Percentiles rank a stretch among this genome's conserved stretches.
Conservation (phyloP, 495 filamentous ascomycete genomes). For the Penicillium argentinense region DNA sequence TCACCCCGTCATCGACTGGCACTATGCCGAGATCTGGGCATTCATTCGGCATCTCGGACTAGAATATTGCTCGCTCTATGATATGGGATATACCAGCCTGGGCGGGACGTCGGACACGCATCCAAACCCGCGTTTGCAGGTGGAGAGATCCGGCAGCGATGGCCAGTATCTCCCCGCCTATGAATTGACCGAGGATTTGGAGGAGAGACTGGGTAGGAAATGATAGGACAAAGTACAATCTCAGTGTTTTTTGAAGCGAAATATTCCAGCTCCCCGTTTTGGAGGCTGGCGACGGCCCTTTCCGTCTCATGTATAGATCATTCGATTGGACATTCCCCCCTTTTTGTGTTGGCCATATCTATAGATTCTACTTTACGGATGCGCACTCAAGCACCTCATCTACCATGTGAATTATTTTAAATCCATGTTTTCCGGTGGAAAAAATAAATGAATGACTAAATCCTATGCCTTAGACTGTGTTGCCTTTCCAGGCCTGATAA, state of each 20-base stretch:
- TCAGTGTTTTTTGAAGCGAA: too few relatives aligned
- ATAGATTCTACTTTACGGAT: conserved; percentile 17
- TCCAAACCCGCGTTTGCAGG: conserved; percentile 76
- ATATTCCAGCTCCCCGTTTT: neutral
- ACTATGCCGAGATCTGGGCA: conserved; percentile 92
- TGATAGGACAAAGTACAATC: conserved; percentile 29
- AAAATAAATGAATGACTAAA: too few relatives aligned
- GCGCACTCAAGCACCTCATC: neutral
- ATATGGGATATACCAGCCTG: conserved; percentile 80
- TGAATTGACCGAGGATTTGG: conserved; percentile 77
- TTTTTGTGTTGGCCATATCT: conserved; percentile 1
- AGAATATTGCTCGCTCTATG: conserved; percentile 82
- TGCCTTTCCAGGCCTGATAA: neutral
- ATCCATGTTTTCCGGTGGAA: too few relatives aligned
- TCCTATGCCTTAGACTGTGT: conserved; percentile 16
- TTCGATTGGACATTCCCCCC: neutral
- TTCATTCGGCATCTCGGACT: conserved; percentile 80
- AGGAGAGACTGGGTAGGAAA: conserved; percentile 83
- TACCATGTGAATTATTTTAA: too few relatives aligned
- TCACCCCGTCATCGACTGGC: conserved; percentile 96
- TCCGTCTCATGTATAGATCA: conserved; percentile 17
- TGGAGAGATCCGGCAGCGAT: conserved; percentile 26
- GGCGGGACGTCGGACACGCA: conserved; percentile 88
- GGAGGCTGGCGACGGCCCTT: conserved; percentile 4
- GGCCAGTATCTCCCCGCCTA: conserved; percentile 76